Percentiles rank a stretch among this genome's conserved stretches.
phyloP scores from a whole-genome alignment of 169 alveolate genomes.

The Eimeria acervulina region DNA sequence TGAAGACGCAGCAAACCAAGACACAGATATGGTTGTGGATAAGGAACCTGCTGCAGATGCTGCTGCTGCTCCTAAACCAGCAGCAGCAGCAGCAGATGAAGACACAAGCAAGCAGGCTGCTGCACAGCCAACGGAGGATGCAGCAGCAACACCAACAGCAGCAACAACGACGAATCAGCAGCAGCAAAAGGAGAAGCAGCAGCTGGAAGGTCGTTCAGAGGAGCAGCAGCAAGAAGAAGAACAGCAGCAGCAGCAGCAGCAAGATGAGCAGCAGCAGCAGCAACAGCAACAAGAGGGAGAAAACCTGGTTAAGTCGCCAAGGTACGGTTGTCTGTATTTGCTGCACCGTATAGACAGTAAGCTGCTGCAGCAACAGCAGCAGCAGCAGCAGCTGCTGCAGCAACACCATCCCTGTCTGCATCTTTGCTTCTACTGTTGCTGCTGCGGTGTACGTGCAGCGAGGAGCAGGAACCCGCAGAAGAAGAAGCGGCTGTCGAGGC shows the following conservation, averaged over 20 bases:
- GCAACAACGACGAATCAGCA: neutral
- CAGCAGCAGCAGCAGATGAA: too few species aligned
- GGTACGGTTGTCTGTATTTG: neutral
- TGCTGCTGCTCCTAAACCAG: too few species aligned
- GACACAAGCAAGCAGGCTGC: neutral
- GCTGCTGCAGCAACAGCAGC: slow-evolving; percentile 48
- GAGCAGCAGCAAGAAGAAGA: neutral
- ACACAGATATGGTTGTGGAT: neutral
- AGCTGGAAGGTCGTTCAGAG: neutral
- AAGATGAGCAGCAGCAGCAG: neutral
- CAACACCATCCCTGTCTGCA: neutral
- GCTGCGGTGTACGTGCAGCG: neutral
- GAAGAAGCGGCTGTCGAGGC: neutral
- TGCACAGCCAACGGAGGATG: neutral
- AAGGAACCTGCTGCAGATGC: too few species aligned
- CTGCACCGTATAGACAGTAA: neutral
- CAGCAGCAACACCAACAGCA: neutral
- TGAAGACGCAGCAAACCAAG: neutral
- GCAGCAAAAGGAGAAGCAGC: neutral
- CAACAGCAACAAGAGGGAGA: neutral
- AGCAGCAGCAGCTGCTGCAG: slow-evolving; percentile 14
- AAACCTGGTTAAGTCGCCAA: neutral
- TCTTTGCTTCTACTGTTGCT: neutral
- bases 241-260: slow-evolving; percentile 17
- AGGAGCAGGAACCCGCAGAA: neutral